phyloP scores from a whole-genome alignment of 2,329 filamentous ascomycete genomes.

The Fusarium praegraminearum region DNA sequence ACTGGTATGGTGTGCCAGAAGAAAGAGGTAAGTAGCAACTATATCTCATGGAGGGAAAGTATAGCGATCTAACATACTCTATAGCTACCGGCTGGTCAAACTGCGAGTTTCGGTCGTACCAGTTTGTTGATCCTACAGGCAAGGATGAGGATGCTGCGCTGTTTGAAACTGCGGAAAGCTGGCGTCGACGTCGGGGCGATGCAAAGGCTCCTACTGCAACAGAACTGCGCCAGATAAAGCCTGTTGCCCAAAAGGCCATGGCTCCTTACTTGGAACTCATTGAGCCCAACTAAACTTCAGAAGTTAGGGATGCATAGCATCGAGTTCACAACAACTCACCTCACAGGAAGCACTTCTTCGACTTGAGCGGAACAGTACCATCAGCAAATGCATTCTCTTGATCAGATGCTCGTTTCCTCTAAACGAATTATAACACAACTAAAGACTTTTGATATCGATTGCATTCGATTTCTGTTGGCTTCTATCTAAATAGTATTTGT shows the following conservation, averaged over 20 bases:
- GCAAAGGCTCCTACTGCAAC: conserved; percentile 56
- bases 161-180: conserved; percentile 63
- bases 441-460: not conserved
- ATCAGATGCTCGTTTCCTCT: not conserved
- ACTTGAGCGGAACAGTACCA: not conserved
- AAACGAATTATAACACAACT: not conserved
- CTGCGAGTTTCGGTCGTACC: conserved; percentile 77
- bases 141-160: conserved; percentile 62
- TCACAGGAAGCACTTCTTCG: not conserved
- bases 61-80: conserved; percentile 19
- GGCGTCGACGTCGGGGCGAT: conserved; percentile 58
- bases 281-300: conserved; percentile 17
- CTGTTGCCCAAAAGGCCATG: conserved; percentile 54
- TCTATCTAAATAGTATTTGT: not conserved
- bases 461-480: not conserved
- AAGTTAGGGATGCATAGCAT: not conserved
- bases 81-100: conserved; percentile 80
- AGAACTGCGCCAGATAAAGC: conserved; percentile 61
- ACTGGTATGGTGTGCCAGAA: conserved; percentile 73
- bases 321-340: not conserved
- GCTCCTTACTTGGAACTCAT: conserved; percentile 51
- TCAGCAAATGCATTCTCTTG: not conserved
- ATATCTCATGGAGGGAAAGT: not conserved
- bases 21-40: conserved; percentile 53
- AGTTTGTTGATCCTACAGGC: conserved; percentile 67